Evolutionary conservation across 306 rosid species (phyloP).

Genomic region (Erythrophleum fordii): DNA sequence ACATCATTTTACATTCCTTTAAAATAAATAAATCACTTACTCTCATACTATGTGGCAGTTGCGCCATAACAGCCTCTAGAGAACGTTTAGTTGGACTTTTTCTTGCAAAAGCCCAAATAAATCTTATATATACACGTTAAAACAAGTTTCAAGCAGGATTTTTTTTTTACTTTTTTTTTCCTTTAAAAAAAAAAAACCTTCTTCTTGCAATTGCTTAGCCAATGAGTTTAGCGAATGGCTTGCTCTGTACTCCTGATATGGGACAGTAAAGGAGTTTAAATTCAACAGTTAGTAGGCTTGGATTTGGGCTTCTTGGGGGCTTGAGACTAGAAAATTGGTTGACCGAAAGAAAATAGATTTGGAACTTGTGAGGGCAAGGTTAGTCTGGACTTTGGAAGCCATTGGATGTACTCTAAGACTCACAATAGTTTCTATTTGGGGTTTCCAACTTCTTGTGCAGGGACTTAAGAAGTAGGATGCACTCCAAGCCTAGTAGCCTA

Average conservation of each 20-base stretch:
- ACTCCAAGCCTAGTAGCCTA: background rate
- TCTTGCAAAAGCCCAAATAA: background rate
- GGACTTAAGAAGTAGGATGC: background rate
- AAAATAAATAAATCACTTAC: background rate
- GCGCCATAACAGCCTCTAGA: background rate
- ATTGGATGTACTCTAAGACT: background rate
- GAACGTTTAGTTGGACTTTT: background rate
- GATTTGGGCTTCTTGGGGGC: background rate
- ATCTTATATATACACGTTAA: background rate
- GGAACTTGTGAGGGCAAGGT: background rate
- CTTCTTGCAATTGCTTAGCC: background rate
- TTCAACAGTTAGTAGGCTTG: background rate
- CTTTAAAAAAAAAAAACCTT: no score
- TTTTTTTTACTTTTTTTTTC: no score
- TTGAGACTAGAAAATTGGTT: background rate
- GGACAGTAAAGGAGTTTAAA: background rate
- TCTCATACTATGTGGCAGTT: background rate
- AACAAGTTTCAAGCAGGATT: background rate
- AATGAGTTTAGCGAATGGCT: background rate
- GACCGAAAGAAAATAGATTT: background rate
- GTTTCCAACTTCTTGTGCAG: background rate
- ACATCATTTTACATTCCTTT: background rate
- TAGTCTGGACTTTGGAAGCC: background rate
- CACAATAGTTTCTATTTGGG: background rate
- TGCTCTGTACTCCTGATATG: background rate